Evolutionary conservation across 1,139 yeast species (phyloP).

Genomic region (Suhomyces terraborum): DNA sequence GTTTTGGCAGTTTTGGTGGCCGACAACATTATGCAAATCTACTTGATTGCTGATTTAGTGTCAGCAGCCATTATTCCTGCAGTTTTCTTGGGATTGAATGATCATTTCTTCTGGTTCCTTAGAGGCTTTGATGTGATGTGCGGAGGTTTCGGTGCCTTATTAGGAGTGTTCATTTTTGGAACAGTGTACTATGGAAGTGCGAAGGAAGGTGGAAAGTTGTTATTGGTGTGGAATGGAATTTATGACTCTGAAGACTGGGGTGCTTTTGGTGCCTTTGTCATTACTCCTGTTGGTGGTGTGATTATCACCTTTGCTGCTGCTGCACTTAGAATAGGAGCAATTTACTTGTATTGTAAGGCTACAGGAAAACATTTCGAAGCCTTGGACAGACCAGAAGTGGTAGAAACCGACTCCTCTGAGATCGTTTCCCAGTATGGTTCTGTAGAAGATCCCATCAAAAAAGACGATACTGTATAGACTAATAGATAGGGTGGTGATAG

Average conservation of each 20-base stretch:
- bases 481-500: constrained; percentile 4
- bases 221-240: constrained; percentile 76
- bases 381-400: constrained; percentile 48
- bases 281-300: constrained; percentile 83
- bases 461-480: constrained; percentile 8
- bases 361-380: constrained; percentile 56
- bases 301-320: constrained; percentile 57
- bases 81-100: constrained; percentile 76
- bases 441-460: constrained; percentile 15
- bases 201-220: constrained; percentile 72
- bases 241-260: constrained; percentile 85
- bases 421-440: constrained; percentile 17
- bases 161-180: constrained; percentile 83
- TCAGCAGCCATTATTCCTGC: constrained; percentile 86
- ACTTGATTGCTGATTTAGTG: constrained; percentile 85
- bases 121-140: constrained; percentile 80
- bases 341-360: constrained; percentile 39
- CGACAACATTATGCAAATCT: constrained; percentile 79
- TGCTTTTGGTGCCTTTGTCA: constrained; percentile 90
- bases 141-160: constrained; percentile 81
- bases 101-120: constrained; percentile 61
- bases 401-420: constrained; percentile 16
- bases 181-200: constrained; percentile 73
- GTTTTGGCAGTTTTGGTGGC: constrained; percentile 83
- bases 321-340: constrained; percentile 47